Evolutionary conservation across 2,329 filamentous ascomycete species (phyloP), one percentile per base, ranked within the genome.

Genomic region (Corynespora cassiicola): DNA sequence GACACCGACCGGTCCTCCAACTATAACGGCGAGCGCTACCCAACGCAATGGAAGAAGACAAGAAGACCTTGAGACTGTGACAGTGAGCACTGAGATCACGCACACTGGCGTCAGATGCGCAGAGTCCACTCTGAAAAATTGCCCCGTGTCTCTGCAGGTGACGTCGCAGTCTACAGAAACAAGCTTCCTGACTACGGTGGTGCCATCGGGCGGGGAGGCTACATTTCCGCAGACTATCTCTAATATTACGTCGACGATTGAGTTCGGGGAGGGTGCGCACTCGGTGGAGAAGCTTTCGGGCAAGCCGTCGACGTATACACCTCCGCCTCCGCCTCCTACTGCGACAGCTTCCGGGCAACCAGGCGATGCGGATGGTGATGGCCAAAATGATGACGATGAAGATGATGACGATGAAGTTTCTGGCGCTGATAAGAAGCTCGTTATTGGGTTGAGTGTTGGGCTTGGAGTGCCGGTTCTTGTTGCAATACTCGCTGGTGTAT

Each of bases 401-500:
- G 16, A 65, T 0, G 39, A 65, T 4, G 60, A 52, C 0, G n/a
- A n/a, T n/a, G 45, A 57, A 19, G 56, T 61, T 1, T 41, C 57
- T 2, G 70, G 73, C 0, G 66, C 71, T 3, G 66, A 64, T n/a
- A 75, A 72, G 19, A 70, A 70, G 15, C 36, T 78, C 21, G 73
- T 79, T 28, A 65, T 80, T 17, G 77, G 78, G 3, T 52, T 79
- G 2, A 70, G 68, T 25, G 69, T 80, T 1, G 77, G 77, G 1
- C 33, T 76, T 7, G 74, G 73, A 2, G 56, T 75, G 0, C 69
- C 74, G 0, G 47, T 71, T 3, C 15, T 79, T 3, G 41, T 61
- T 6, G 66, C 52, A 7, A 30, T 52, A n/a, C n/a, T n/a, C 12
- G 15, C 47, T 25, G 50, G 23, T 6, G 44, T 18, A 4, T 6